Evolutionary conservation across 1,284 basidiomycete species (phyloP), one percentile per base, ranked within the genome.

Genomic region (Boletus albobrunnescens): DNA sequence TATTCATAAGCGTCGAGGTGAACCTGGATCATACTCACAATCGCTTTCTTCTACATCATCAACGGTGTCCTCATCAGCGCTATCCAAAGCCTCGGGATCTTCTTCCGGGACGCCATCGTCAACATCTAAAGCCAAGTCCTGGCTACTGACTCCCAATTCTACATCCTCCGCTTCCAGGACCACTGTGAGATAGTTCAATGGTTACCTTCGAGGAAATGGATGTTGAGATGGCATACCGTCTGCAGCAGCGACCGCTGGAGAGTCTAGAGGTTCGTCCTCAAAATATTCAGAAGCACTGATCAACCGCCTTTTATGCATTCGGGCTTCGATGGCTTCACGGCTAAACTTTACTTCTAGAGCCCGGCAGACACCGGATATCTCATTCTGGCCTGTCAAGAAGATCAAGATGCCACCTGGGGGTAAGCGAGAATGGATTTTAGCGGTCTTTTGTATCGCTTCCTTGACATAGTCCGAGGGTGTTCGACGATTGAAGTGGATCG

Each of bases 381-480:
- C 96, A 62, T 97, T 96, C 67, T 99, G 96, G 50, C 96, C 96
- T 3, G 96, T 99, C 78, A 99, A 84, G 68, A 99, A 99, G 22
- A 99, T 84, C 36, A 99, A 76, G 47, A 99, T 91, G 52, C 97
- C 96, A 6, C 96, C 96, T 2, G 87, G 82, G 9, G 94, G 93
- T 37, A 91, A 77, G 0, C 92, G 89, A 20, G 94, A 77, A 64
- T 99, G 96, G 48, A 99, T 98, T 63, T 96, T 96, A 55, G 78
- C 76, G 2, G 91, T 78, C 69, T 99, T 99, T 63, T 86, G 91
- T 57, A 93, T 82, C 1, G 94, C 90, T 67, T 97, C 94, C 4
- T 77, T 79, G 36, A 98, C 82, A 61, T 99, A 99, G 67, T 99
- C 92, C 11, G 87, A 75, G 1, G 75, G 69, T 0, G 96, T 99